Percentiles rank a stretch among this genome's conserved stretches.
phyloP scores from a whole-genome alignment of 768 basidiomycete species.

The Suillus ampliporus region DNA sequence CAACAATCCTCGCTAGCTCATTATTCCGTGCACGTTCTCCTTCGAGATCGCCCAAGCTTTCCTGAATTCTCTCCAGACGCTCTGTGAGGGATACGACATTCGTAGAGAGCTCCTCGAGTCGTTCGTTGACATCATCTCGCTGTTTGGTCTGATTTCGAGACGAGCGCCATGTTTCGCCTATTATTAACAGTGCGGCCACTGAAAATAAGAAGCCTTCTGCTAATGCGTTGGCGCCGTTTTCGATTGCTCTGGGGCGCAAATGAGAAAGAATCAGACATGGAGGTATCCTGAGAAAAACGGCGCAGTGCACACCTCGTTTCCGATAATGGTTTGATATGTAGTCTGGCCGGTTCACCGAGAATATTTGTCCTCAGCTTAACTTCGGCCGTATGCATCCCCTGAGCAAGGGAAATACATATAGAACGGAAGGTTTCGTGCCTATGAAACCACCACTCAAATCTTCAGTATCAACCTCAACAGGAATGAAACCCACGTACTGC shows the following conservation, averaged over 20 bases:
- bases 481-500: constrained; percentile 52
- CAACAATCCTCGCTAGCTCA: constrained; percentile 67
- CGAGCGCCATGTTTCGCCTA: constrained; percentile 79
- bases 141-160: constrained; percentile 72
- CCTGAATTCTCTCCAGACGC: constrained; percentile 48
- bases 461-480: background rate
- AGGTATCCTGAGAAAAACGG: constrained; percentile 4
- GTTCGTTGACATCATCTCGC: constrained; percentile 75
- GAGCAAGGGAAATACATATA: constrained; percentile 76
- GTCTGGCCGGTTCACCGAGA: constrained; percentile 72
- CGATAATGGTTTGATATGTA: constrained; percentile 75
- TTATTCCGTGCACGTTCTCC: constrained; percentile 51
- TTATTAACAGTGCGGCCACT: constrained; percentile 74
- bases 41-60: constrained; percentile 44
- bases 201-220: constrained; percentile 86
- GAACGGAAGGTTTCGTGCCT: constrained; percentile 77
- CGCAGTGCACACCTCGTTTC: constrained; percentile 62
- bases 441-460: background rate
- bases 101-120: constrained; percentile 60
- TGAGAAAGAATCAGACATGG: background rate
- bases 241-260: constrained; percentile 67
- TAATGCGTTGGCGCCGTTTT: constrained; percentile 83
- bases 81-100: constrained; percentile 54
- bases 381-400: constrained; percentile 78
- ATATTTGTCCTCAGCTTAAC: constrained; percentile 74